phyloP scores from a whole-genome alignment of 2,329 filamentous ascomycete species.

The Hymenoscyphus scutula region DNA sequence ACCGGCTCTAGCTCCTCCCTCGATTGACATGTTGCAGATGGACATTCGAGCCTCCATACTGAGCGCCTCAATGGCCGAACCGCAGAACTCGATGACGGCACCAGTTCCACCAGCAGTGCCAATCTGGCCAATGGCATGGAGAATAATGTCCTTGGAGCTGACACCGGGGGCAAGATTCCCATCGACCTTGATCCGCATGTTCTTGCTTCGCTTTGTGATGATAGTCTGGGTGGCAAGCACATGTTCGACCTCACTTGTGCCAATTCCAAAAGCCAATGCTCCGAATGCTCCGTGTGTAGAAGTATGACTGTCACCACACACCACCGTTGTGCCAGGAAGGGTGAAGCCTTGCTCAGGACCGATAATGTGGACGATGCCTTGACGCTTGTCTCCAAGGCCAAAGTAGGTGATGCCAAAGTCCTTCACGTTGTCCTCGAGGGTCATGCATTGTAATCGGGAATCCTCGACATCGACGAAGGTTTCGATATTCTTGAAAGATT shows the following conservation, averaged over 20 bases:
- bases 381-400: constrained; percentile 90
- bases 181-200: constrained; percentile 96
- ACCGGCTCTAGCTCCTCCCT: constrained; percentile 89
- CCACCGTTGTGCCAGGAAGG: constrained; percentile 91
- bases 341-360: constrained; percentile 99
- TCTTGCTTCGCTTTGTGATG: constrained; percentile 93
- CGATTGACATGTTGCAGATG: constrained; percentile 99
- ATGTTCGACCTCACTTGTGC: constrained; percentile 97
- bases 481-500: constrained; percentile 89
- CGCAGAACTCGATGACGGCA: constrained; percentile 95
- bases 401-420: constrained; percentile 97
- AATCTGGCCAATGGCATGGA: constrained; percentile 89
- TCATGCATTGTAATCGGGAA: constrained; percentile 89
- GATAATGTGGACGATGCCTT: constrained; percentile 98
- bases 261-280: constrained; percentile 91
- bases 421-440: constrained; percentile 95
- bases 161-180: constrained; percentile 87
- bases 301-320: constrained; percentile 97
- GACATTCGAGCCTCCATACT: constrained; percentile 99
- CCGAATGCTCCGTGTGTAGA: constrained; percentile 98
- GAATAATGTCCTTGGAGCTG: constrained; percentile 91
- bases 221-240: constrained; percentile 95
- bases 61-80: constrained; percentile 82
- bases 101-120: constrained; percentile 94
- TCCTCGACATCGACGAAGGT: constrained; percentile 95